Evolutionary conservation across 176 grass and related monocot species (phyloP).

Genomic region (Luzula sylvatica): DNA sequence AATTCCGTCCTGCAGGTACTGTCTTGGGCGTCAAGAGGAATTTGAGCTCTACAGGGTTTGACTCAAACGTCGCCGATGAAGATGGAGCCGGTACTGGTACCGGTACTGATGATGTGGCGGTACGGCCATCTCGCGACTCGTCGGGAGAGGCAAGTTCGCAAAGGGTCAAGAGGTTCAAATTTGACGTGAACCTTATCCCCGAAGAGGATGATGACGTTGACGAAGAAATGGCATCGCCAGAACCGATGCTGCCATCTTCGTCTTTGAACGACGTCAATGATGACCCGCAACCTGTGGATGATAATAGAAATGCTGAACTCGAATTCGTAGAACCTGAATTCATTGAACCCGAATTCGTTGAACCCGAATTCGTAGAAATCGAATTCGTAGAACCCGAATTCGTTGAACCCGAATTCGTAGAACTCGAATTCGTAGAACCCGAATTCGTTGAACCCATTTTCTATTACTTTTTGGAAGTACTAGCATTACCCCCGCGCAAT

Average conservation of each 20-base stretch:
- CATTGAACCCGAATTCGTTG: no score
- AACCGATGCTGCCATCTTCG: neutral
- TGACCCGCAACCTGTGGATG: neutral
- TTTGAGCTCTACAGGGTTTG: slow-evolving; percentile 20
- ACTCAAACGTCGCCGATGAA: slow-evolving; percentile 23
- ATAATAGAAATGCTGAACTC: neutral
- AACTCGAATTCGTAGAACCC: no score
- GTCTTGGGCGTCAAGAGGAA: slow-evolving; percentile 12
- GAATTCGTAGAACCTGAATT: no score
- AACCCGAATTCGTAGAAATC: no score
- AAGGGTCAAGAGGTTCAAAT: slow-evolving; percentile 13
- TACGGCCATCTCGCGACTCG: slow-evolving; percentile 15
- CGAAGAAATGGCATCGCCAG: slow-evolving; percentile 8
- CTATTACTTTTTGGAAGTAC: slow-evolving; percentile 20
- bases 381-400: no score
- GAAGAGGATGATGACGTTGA: no score
- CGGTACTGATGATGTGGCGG: slow-evolving; percentile 2
- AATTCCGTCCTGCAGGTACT: slow-evolving; percentile 28
- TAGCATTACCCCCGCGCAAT: no score
- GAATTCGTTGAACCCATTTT: neutral
- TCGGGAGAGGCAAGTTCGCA: slow-evolving; percentile 22
- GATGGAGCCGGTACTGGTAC: no score
- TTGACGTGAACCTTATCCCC: slow-evolving; percentile 22
- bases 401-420: neutral
- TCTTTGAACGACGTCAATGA: slow-evolving; percentile 27